These are phyloP conservation scores for Elsinoe perseae DNA, from an alignment of 2,329 filamentous ascomycete genomes.

Conservation along the genomic window DNA sequence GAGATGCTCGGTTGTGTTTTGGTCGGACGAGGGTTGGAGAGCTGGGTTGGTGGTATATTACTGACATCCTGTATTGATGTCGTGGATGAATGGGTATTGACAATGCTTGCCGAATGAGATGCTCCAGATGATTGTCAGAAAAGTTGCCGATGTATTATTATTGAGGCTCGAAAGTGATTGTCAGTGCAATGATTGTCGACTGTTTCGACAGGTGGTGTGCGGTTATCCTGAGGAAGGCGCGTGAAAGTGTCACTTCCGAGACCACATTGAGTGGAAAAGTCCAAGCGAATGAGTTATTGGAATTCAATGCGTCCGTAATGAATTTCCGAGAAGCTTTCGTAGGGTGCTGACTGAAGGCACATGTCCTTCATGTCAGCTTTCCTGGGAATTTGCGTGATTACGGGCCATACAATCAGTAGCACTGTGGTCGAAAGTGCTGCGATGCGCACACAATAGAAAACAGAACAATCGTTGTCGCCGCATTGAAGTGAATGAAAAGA, in stretches of 20 bases:
- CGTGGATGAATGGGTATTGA: conserved; percentile 12
- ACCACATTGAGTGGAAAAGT: not conserved
- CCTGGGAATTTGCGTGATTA: not conserved
- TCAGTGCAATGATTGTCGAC: not conserved
- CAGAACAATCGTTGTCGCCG: not conserved
- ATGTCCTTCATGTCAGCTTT: conserved; percentile 9
- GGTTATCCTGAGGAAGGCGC: not conserved
- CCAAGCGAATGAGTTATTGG: not conserved
- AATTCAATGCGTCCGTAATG: not conserved
- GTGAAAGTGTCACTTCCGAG: not conserved
- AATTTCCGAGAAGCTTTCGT: not conserved
- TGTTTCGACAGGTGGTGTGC: not conserved
- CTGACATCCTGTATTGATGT: conserved; percentile 3
- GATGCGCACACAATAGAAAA: not conserved
- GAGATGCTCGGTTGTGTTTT: not conserved
- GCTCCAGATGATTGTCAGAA: not conserved
- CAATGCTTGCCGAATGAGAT: not conserved
- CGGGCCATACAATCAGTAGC: not conserved
- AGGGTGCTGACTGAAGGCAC: not conserved
- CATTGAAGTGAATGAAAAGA: not conserved
- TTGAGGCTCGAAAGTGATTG: not conserved
- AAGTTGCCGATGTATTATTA: not conserved
- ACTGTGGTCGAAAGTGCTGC: not conserved
- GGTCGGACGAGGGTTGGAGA: not conserved
- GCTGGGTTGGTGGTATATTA: not conserved